phyloP scores from a whole-genome alignment of 345 rosid species.

The Citrus cavaleriei region DNA sequence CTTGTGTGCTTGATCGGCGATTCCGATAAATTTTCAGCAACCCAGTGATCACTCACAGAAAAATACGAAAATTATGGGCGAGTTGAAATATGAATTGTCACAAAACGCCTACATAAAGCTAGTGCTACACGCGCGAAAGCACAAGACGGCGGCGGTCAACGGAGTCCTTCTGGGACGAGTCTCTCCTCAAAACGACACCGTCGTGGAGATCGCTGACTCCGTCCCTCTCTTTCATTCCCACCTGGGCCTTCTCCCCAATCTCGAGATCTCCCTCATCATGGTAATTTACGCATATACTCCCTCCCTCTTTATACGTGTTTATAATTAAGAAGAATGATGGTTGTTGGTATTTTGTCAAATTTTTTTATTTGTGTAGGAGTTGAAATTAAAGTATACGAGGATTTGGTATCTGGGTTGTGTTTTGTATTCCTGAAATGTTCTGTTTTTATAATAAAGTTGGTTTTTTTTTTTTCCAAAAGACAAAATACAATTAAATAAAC shows the following conservation, averaged over 20 bases:
- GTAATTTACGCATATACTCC: constrained; percentile 21
- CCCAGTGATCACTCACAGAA: not conserved
- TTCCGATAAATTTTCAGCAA: not conserved
- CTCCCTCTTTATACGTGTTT: not conserved
- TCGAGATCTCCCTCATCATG: constrained; percentile 93
- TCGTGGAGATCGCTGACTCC: constrained; percentile 75
- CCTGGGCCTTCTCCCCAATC: constrained; percentile 83
- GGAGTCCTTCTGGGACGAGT: constrained; percentile 72
- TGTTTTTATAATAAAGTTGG: not conserved
- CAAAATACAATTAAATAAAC: not conserved
- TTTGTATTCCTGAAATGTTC: not conserved
- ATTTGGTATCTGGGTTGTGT: not conserved
- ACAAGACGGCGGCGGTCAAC: constrained; percentile 80
- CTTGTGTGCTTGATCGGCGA: not conserved
- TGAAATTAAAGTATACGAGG: not conserved
- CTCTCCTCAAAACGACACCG: constrained; percentile 39
- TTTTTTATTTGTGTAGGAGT: not conserved
- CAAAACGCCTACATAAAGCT: constrained; percentile 89
- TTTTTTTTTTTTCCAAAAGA: not conserved
- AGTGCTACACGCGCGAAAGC: constrained; percentile 77
- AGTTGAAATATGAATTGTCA: constrained; percentile 65
- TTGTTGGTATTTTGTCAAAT: not conserved
- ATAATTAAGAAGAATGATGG: not conserved
- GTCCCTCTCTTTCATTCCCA: constrained; percentile 92
- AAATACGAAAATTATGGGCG: constrained; percentile 34